A percentile compares a stretch with the other conserved stretches of the same genome.
phyloP scores from a whole-genome alignment of 2,329 filamentous ascomycete genomes.

The Onygena corvina region DNA sequence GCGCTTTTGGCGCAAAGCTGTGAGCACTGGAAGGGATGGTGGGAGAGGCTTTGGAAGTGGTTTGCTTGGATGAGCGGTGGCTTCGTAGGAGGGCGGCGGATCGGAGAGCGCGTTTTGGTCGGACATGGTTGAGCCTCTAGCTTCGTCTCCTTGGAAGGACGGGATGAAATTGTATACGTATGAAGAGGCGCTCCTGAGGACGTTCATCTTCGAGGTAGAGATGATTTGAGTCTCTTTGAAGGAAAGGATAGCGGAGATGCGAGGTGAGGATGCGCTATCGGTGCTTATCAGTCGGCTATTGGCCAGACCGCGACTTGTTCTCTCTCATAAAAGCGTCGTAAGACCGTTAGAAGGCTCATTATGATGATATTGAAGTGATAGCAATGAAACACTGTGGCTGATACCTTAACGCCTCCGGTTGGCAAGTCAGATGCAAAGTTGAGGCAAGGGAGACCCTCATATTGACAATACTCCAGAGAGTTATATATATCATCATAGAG shows the following conservation, averaged over 20 bases:
- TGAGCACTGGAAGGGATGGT: slow-evolving; percentile 68
- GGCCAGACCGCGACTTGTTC: background rate
- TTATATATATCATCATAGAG: no score
- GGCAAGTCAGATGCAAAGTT: no score
- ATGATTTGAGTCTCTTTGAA: background rate
- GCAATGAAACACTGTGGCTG: no score
- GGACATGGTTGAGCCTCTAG: slow-evolving; percentile 5
- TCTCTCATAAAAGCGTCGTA: no score
- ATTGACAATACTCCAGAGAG: no score
- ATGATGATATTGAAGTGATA: background rate
- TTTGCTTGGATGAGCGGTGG: slow-evolving; percentile 13
- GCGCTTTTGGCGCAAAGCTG: slow-evolving; percentile 61
- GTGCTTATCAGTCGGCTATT: background rate
- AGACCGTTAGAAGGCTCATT: no score
- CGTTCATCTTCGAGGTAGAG: background rate
- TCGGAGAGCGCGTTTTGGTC: slow-evolving; percentile 16
- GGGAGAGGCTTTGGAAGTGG: slow-evolving; percentile 36
- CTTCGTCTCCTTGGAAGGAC: slow-evolving; percentile 4
- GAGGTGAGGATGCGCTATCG: background rate
- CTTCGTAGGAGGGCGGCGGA: slow-evolving; percentile 29
- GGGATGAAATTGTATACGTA: slow-evolving; percentile 2
- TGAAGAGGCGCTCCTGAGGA: background rate
- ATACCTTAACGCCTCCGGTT: no score
- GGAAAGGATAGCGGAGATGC: background rate
- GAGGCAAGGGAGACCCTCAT: no score